Base-by-base conservation (phyloP, 345 rosid genomes). In the Trapa incisa region DNA sequence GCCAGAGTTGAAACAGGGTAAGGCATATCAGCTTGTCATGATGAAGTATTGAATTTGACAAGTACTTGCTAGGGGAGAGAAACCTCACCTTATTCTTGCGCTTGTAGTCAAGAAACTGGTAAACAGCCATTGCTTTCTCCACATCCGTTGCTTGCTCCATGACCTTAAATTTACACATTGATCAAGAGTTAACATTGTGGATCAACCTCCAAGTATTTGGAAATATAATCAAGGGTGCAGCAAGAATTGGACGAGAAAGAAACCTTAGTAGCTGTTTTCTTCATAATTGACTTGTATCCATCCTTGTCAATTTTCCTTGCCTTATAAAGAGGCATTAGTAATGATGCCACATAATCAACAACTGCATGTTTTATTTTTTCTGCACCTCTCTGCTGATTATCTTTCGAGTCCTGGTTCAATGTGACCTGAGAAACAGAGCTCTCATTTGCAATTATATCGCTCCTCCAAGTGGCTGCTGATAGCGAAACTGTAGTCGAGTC, bases 261-360 rank as follows among this genome's bases (percentile, higher is more conserved):
- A 50, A 95, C 99, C 96, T 95, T 95, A 16, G 96, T 95, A 3
- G 96, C 96, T 52, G 90, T 83, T 82, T 91, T 95, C 86, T 95
- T 95, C 99, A 95, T 91, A 77, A 95, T 95, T 61, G 94, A 85
- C 80, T 95, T 95, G 78, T 95, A 95, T 63, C 92, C 97, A 29
- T 95, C 99, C 75, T 76, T 86, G 65, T 95, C 96, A 78, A 95
- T 85, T 82, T 91, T 95, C 79, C 89, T 89, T 45, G 97, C 96
- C 80, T 73, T 95, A 77, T 95, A 95, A 33, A 93, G 90, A 73
- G 98, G 89, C 99, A 95, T 95, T 69, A 95, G 96, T 83, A 95
- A 80, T 61, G 99, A 87, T 56, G 90, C 97, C 78, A 89, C 97
- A 77, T 87, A 95, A 80, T 89, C 96, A 62, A 95, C 97, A 73